Evolutionary conservation across 2,329 filamentous ascomycete species (phyloP).

Genomic region (Emydomyces testavorans): DNA sequence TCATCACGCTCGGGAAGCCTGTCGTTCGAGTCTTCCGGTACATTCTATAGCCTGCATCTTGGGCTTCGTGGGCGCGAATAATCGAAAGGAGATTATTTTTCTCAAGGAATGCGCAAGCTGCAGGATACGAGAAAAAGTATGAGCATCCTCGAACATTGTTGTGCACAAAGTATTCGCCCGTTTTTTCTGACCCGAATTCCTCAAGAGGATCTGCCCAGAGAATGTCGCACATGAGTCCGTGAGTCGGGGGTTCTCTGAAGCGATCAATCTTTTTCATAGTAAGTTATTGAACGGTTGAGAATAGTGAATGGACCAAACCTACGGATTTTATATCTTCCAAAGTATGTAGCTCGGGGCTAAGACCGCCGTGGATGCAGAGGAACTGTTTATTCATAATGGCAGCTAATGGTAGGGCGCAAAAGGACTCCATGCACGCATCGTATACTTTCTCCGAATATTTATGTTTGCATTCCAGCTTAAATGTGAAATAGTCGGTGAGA

Average conservation of each 20-base stretch:
- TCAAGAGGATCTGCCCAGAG: conserved; percentile 97
- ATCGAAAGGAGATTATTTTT: conserved; percentile 98
- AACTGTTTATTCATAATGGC: conserved; percentile 99
- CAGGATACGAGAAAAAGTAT: conserved; percentile 98
- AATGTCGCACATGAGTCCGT: conserved; percentile 98
- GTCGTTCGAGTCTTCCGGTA: conserved; percentile 97
- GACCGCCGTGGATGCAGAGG: conserved; percentile 89
- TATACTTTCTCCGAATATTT: conserved; percentile 96
- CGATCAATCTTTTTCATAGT: conserved; percentile 63
- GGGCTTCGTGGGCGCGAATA: conserved; percentile 94
- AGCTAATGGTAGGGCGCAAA: conserved; percentile 84
- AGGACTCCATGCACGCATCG: conserved; percentile 96
- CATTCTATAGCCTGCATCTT: conserved; percentile 98
- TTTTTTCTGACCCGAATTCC: conserved; percentile 98
- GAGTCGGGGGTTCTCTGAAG: conserved; percentile 92
- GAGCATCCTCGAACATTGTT: conserved; percentile 98
- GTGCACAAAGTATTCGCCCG: conserved; percentile 92
- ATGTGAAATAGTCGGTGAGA: conserved; percentile 98
- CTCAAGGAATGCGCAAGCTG: conserved; percentile 91
- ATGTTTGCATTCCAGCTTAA: conserved; percentile 99
- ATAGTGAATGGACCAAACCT: conserved; percentile 28
- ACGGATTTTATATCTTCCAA: conserved; percentile 86
- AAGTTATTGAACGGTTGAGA: conserved; percentile 15
- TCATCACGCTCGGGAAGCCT: conserved; percentile 98
- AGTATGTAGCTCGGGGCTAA: conserved; percentile 92